These are phyloP conservation scores for Tetradesmus obliquus DNA, from an alignment of 139 green algal species.

Conservation along the genomic window DNA sequence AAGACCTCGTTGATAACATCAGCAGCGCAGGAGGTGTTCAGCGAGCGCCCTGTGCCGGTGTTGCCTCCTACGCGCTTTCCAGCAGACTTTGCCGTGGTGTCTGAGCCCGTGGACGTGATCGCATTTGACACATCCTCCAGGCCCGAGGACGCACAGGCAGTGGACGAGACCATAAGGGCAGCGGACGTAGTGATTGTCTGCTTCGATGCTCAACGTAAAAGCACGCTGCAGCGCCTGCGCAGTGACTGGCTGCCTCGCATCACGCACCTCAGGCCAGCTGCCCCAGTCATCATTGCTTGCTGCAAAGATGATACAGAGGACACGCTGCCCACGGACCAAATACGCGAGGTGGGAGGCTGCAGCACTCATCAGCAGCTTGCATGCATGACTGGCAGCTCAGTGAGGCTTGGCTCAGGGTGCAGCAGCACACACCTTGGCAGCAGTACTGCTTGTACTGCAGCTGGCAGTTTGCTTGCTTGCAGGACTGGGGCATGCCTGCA, in stretches of 20 bases:
- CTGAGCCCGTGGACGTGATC: constrained; percentile 27
- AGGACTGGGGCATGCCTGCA: neutral
- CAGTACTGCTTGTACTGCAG: constrained; percentile 11
- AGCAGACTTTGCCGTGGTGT: constrained; percentile 74
- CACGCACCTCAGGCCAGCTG: constrained; percentile 53
- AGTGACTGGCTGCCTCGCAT: constrained; percentile 83
- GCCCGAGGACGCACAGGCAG: constrained; percentile 33
- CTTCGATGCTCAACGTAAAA: constrained; percentile 54
- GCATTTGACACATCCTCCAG: constrained; percentile 76
- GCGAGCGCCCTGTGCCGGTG: constrained; percentile 71
- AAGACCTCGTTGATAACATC: constrained; percentile 89
- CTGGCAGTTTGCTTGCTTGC: constrained; percentile 9
- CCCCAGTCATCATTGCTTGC: constrained; percentile 82
- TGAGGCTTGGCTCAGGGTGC: neutral
- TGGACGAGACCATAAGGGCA: constrained; percentile 47
- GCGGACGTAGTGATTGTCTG: constrained; percentile 80
- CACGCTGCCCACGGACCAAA: constrained; percentile 43
- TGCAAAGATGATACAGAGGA: constrained; percentile 77
- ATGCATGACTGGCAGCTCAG: neutral
- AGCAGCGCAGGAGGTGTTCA: constrained; percentile 81
- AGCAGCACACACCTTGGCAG: neutral
- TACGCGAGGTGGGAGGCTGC: constrained; percentile 31
- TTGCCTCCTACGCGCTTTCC: constrained; percentile 82
- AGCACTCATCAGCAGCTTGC: neutral
- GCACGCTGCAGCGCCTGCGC: constrained; percentile 40